These are phyloP conservation scores for Gracilaria vermiculophylla DNA, from an alignment of 23 red algal species.

Conservation along the genomic window DNA sequence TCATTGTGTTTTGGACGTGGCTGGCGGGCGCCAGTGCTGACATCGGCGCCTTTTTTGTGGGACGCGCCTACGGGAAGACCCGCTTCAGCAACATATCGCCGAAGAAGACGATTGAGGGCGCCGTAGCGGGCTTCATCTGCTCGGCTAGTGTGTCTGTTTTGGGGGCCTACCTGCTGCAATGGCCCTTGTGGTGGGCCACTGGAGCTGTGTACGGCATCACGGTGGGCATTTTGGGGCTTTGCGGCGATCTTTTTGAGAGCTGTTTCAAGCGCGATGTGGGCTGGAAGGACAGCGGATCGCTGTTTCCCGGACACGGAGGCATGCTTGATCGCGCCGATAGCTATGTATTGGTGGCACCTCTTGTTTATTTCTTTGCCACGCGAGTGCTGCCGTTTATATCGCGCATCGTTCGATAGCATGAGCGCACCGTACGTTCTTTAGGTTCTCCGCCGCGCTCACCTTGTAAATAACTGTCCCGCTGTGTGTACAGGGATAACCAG, in stretches of 20 bases:
- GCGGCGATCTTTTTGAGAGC: conserved; percentile 92
- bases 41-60: conserved; percentile 91
- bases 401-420: conserved; percentile 25
- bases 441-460: too few relatives aligned
- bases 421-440: background rate
- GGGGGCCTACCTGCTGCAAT: conserved; percentile 81
- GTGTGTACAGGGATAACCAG: too few relatives aligned
- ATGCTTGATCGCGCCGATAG: conserved; percentile 96
- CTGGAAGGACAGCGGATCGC: conserved; percentile 86
- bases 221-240: conserved; percentile 93
- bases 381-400: conserved; percentile 71
- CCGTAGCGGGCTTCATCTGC: conserved; percentile 87
- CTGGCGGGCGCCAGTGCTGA: conserved; percentile 83
- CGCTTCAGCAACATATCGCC: conserved; percentile 76
- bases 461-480: background rate
- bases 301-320: conserved; percentile 96
- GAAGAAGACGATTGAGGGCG: conserved; percentile 98
- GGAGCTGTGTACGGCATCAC: conserved; percentile 86
- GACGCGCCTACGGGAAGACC: conserved; percentile 70
- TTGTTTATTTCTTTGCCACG: conserved; percentile 94
- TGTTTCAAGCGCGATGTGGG: conserved; percentile 98
- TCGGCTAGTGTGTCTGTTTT: conserved; percentile 71
- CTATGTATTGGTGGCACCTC: conserved; percentile 87
- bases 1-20: conserved; percentile 97
- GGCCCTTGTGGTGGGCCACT: conserved; percentile 94